Percentiles rank a stretch among this genome's conserved stretches.
Evolutionary conservation across 2,329 filamentous ascomycete genomes (phyloP).

Genomic region (Chaetomiaceae sp.): DNA sequence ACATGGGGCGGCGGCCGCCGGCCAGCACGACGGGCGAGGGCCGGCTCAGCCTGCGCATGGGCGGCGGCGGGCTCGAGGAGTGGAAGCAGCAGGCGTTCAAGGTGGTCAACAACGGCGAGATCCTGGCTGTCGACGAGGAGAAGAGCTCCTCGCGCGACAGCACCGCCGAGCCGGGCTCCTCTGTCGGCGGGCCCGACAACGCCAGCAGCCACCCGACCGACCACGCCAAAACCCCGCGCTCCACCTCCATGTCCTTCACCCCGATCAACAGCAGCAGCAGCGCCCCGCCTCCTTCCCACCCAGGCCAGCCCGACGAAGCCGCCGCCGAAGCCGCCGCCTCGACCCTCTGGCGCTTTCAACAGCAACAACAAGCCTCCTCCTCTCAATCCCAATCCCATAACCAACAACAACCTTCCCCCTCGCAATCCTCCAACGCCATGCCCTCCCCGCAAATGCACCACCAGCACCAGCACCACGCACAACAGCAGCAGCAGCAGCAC

Average conservation of each 20-base stretch:
- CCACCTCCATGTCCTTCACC: slow-evolving; percentile 33
- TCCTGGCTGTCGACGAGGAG: slow-evolving; percentile 31
- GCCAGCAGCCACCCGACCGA: slow-evolving; percentile 19
- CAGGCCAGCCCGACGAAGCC: slow-evolving; percentile 4
- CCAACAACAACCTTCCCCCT: slow-evolving; percentile 19
- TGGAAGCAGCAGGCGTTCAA: slow-evolving; percentile 39
- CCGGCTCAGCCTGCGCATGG: slow-evolving; percentile 36
- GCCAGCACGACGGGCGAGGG: slow-evolving; percentile 21
- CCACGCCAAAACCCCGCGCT: slow-evolving; percentile 25
- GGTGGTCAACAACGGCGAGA: slow-evolving; percentile 40
- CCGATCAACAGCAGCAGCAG: slow-evolving; percentile 33
- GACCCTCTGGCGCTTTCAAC: slow-evolving; percentile 12
- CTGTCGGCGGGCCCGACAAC: slow-evolving; percentile 24
- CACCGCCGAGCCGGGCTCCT: slow-evolving; percentile 28
- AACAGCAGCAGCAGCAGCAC: slow-evolving; percentile 1
- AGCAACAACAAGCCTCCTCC: slow-evolving; percentile 1
- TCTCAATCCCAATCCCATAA: neutral
- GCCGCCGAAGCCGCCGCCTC: slow-evolving; percentile 8
- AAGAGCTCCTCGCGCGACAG: slow-evolving; percentile 24
- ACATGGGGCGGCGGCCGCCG: slow-evolving; percentile 24
- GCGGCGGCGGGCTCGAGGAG: slow-evolving; percentile 50
- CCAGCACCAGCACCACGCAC: slow-evolving; percentile 8
- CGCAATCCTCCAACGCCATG: slow-evolving; percentile 18
- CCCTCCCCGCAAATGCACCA: slow-evolving; percentile 16
- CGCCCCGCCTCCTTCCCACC: neutral